These are phyloP conservation scores for Volutella citrinella DNA, from an alignment of 2,329 filamentous ascomycete species.

Conservation along the genomic window DNA sequence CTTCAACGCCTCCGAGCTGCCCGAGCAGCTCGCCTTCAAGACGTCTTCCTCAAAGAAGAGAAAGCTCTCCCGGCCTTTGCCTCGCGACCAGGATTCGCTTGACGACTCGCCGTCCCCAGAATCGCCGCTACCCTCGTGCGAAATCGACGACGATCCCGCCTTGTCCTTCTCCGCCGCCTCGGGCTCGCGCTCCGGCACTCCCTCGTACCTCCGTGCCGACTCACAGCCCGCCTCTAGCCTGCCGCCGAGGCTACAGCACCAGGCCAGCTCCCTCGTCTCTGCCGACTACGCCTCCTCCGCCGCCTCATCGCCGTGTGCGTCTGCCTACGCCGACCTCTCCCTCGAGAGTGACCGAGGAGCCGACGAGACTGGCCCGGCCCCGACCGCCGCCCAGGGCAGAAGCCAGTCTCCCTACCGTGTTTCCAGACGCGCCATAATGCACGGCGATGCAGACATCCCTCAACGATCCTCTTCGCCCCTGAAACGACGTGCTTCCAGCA, in stretches of 20 bases:
- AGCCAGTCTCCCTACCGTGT: constrained; percentile 53
- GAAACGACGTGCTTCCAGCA: constrained; percentile 61
- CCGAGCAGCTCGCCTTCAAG: constrained; percentile 64
- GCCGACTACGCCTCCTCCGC: constrained; percentile 53
- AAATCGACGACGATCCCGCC: constrained; percentile 46
- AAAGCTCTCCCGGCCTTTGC: constrained; percentile 55
- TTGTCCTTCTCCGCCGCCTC: constrained; percentile 49
- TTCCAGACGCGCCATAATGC: constrained; percentile 55
- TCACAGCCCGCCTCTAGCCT: constrained; percentile 49
- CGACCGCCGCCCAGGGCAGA: constrained; percentile 37
- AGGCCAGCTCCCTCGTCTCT: constrained; percentile 38
- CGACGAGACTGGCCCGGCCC: constrained; percentile 42
- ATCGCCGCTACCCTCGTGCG: constrained; percentile 50
- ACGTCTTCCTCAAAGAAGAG: constrained; percentile 74
- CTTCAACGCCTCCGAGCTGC: too few relatives aligned
- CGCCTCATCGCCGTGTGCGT: constrained; percentile 55
- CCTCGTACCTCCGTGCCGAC: constrained; percentile 40
- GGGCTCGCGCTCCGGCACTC: constrained; percentile 36
- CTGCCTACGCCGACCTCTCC: constrained; percentile 54
- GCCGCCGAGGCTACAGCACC: constrained; percentile 49
- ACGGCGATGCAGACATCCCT: constrained; percentile 54
- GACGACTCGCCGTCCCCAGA: constrained; percentile 40
- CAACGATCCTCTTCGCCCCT: constrained; percentile 63
- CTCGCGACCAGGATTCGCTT: constrained; percentile 39
- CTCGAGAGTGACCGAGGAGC: constrained; percentile 53